These are phyloP conservation scores for Skeletonema costatum DNA, from an alignment of 108 stramenopile genomes.

Conservation along the genomic window DNA sequence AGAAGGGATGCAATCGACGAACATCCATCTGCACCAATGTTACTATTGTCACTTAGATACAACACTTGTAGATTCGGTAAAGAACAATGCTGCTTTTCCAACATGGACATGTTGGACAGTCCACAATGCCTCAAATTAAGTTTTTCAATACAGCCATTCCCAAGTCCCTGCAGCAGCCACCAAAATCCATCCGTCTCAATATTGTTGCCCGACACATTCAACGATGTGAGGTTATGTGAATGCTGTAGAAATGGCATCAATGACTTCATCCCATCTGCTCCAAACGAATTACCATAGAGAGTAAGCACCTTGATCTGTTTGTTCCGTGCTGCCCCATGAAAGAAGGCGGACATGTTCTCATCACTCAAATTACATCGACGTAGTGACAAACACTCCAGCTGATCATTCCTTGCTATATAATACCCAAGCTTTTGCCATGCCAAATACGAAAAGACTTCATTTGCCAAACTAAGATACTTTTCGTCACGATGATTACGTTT, in stretches of 20 bases:
- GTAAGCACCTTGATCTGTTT: not conserved
- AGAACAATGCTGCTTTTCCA: not conserved
- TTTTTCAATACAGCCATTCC: not conserved
- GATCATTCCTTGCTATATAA: conserved; percentile 3
- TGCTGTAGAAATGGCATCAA: not conserved
- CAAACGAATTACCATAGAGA: not conserved
- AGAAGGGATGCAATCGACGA: not conserved
- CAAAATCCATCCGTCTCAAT: not conserved
- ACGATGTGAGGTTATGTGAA: not conserved
- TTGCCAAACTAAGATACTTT: not conserved
- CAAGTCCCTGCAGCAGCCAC: not conserved
- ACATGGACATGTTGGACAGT: not conserved
- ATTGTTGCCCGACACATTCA: not conserved
- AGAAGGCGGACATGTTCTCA: not conserved
- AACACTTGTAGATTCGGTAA: not conserved
- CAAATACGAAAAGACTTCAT: not conserved
- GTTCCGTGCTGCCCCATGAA: not conserved
- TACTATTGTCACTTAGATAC: not conserved
- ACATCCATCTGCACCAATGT: not conserved
- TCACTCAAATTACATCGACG: not conserved
- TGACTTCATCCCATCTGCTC: not conserved
- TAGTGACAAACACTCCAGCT: not conserved
- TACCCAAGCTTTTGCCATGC: conserved; percentile 1
- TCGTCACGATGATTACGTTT: not conserved
- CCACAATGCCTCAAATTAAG: not conserved